Conservation (phyloP, 2,329 filamentous ascomycete genomes). For the Capronia coronata region DNA sequence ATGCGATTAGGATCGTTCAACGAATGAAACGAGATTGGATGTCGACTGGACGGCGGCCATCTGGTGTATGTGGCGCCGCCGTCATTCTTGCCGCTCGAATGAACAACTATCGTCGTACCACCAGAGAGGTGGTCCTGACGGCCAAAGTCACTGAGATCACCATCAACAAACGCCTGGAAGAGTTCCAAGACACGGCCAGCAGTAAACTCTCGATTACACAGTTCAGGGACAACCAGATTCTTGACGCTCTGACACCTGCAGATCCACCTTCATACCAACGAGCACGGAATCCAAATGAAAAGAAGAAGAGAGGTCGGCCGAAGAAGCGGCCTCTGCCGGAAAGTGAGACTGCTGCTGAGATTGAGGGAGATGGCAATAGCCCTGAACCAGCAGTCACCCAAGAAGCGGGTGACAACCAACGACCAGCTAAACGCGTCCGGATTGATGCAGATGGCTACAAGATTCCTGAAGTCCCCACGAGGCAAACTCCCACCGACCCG, state of each 20-base stretch:
- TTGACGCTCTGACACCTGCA: constrained; percentile 47
- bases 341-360: constrained; percentile 38
- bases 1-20: constrained; percentile 78
- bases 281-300: constrained; percentile 53
- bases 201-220: constrained; percentile 81
- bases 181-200: constrained; percentile 82
- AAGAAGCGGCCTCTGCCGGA: constrained; percentile 30
- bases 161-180: constrained; percentile 81
- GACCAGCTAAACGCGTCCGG: constrained; percentile 34
- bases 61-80: constrained; percentile 88
- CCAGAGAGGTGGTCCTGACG: constrained; percentile 93
- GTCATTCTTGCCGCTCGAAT: constrained; percentile 92
- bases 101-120: constrained; percentile 93
- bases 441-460: constrained; percentile 63
- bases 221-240: constrained; percentile 51
- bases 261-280: constrained; percentile 74
- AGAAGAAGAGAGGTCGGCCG: constrained; percentile 39
- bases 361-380: constrained; percentile 42
- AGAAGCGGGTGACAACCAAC: constrained; percentile 38
- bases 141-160: constrained; percentile 95
- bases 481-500: constrained; percentile 40
- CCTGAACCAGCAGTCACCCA: constrained; percentile 43
- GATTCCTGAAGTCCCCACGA: constrained; percentile 45
- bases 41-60: constrained; percentile 84
- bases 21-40: constrained; percentile 98